phyloP scores from a whole-genome alignment of 345 rosid species.

The Melaleuca alternifolia region DNA sequence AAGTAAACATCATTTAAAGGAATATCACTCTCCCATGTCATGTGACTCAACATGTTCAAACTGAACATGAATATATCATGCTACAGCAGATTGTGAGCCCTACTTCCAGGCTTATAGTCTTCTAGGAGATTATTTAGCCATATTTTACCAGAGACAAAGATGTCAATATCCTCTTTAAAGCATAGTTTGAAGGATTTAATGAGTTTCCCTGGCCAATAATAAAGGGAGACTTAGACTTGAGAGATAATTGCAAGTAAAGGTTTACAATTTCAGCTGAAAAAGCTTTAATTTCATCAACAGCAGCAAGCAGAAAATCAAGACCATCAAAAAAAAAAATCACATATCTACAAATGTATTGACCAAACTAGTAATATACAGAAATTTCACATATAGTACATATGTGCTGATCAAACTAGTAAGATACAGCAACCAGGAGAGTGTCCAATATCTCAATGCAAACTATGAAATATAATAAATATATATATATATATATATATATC shows the following conservation, averaged over 20 bases:
- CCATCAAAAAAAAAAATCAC: not conserved
- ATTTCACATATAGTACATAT: not conserved
- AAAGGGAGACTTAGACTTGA: not conserved
- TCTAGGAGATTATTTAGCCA: not conserved
- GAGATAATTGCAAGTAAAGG: not conserved
- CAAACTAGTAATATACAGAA: not conserved
- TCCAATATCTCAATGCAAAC: not conserved
- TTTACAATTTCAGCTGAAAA: not conserved
- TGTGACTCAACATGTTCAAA: not conserved
- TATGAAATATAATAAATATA: not conserved
- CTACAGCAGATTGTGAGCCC: not conserved
- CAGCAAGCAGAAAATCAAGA: not conserved
- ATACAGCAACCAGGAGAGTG: not conserved
- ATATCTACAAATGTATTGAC: not conserved
- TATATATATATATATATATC: too few relatives aligned
- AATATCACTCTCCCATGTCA: not conserved
- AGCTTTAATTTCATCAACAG: not conserved
- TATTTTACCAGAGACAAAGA: not conserved
- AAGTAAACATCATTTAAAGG: not conserved
- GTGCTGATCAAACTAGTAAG: not conserved
- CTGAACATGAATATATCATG: not conserved
- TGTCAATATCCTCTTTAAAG: not conserved
- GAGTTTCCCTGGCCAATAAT: not conserved
- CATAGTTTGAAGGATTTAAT: not conserved
- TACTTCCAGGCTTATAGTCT: not conserved